Conservation (phyloP, 495 filamentous ascomycete genomes). For the Elasticomyces elasticus region DNA sequence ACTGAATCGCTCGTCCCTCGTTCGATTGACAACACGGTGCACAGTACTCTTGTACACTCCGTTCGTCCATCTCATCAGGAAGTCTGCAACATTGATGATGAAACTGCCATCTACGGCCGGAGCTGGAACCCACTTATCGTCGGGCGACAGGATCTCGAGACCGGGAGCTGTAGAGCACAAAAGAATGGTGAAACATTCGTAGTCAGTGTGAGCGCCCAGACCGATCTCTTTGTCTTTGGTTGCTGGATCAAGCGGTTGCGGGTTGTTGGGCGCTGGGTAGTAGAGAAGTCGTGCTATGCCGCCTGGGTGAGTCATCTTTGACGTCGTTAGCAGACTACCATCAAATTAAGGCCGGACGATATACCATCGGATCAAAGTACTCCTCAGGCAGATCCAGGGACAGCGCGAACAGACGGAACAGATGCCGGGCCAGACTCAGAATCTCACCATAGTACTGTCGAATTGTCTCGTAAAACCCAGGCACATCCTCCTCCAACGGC, state of each 20-base stretch:
- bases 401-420: conserved; percentile 32
- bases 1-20: conserved; percentile 30
- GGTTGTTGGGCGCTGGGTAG: conserved; percentile 1
- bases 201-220: conserved; percentile 36
- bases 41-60: conserved; percentile 33
- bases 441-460: conserved; percentile 40
- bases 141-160: conserved; percentile 35
- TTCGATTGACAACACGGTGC: conserved; percentile 34
- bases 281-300: neutral
- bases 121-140: conserved; percentile 30
- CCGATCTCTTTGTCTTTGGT: conserved; percentile 30
- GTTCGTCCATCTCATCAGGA: conserved; percentile 37
- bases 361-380: conserved; percentile 67
- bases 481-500: conserved; percentile 35
- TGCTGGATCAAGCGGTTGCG: neutral
- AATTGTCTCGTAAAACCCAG: conserved; percentile 38
- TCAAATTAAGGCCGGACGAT: conserved; percentile 36
- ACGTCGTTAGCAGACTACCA: neutral
- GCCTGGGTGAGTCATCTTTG: neutral
- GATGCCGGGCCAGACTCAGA: conserved; percentile 26
- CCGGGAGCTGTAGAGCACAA: conserved; percentile 38
- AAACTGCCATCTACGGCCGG: conserved; percentile 31
- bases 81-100: conserved; percentile 39
- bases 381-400: conserved; percentile 61
- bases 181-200: conserved; percentile 32